Conservation (phyloP, 495 filamentous ascomycete species). For the Lasiosphaeria hispida region DNA sequence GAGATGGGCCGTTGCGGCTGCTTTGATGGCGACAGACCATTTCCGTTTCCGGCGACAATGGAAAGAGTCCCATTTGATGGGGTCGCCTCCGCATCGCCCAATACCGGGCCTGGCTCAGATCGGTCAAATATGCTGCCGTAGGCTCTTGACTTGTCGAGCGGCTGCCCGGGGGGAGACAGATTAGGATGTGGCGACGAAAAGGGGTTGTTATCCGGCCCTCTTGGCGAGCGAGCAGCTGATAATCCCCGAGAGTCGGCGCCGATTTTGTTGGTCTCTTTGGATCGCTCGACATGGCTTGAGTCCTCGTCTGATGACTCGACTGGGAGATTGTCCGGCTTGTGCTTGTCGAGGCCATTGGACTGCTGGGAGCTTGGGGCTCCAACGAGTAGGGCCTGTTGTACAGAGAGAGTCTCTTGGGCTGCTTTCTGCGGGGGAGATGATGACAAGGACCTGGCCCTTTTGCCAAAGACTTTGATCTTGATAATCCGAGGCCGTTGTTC, state of each 20-base stretch:
- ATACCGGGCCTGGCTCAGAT: constrained; percentile 7
- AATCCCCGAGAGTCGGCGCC: background rate
- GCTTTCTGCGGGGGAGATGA: constrained; percentile 11
- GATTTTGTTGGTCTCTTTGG: background rate
- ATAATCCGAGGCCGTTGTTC: constrained; percentile 45
- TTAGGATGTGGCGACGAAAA: constrained; percentile 46
- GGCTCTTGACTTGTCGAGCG: constrained; percentile 39
- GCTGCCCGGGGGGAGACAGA: constrained; percentile 40
- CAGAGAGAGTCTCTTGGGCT: too few species aligned
- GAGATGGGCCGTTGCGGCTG: constrained; percentile 27
- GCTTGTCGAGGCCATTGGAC: background rate
- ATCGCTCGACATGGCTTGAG: too few species aligned
- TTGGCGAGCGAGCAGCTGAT: background rate
- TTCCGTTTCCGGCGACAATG: constrained; percentile 28
- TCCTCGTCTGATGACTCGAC: background rate
- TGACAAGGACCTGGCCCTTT: constrained; percentile 47
- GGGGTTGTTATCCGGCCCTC: constrained; percentile 27
- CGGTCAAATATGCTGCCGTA: constrained; percentile 40
- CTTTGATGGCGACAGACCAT: constrained; percentile 31
- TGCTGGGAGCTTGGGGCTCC: background rate
- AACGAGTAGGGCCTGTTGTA: too few species aligned
- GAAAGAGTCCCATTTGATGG: constrained; percentile 19
- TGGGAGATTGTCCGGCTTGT: background rate
- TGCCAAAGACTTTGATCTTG: constrained; percentile 65
- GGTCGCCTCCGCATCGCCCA: background rate